Conservation (phyloP, 805 yeast genomes). For the Suhomyces sp. region DNA sequence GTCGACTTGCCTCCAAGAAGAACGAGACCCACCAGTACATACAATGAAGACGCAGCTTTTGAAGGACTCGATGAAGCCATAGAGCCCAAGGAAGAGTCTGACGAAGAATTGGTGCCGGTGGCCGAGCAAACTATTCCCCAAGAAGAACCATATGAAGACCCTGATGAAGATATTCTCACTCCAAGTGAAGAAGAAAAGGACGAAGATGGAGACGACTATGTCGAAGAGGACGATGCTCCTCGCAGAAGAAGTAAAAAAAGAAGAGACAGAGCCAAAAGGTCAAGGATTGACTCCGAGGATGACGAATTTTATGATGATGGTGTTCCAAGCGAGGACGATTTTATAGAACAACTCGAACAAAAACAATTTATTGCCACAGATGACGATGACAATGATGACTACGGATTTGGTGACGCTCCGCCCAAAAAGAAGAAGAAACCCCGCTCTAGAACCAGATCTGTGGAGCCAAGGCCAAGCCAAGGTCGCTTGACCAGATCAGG, state of each 20-base stretch:
- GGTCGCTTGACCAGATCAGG: conserved; percentile 21
- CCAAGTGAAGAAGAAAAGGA: conserved; percentile 13
- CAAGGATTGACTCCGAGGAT: conserved; percentile 16
- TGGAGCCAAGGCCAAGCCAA: conserved; percentile 20
- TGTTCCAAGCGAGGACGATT: conserved; percentile 20
- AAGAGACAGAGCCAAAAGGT: conserved; percentile 5
- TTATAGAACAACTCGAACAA: conserved; percentile 30
- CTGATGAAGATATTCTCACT: conserved; percentile 3
- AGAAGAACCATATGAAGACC: conserved; percentile 5
- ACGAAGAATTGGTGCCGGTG: conserved; percentile 5
- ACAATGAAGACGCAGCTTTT: conserved; percentile 25
- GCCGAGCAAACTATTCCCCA: conserved; percentile 3
- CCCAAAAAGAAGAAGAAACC: conserved; percentile 13
- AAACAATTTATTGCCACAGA: conserved; percentile 38
- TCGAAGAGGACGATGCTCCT: conserved; percentile 14
- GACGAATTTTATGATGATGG: conserved; percentile 14
- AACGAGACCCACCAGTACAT: conserved; percentile 11
- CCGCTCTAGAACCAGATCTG: conserved; percentile 24
- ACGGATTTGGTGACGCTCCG: conserved; percentile 13
- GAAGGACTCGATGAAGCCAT: conserved; percentile 7
- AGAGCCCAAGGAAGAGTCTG: conserved; percentile 2
- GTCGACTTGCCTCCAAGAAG: conserved; percentile 15
- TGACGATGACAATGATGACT: conserved; percentile 23
- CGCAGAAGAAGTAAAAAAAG: conserved; percentile 12
- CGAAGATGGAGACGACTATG: conserved; percentile 15